These are phyloP conservation scores for Populus hybrid DNA, from an alignment of 441 rosid species.

Conservation along the genomic window DNA sequence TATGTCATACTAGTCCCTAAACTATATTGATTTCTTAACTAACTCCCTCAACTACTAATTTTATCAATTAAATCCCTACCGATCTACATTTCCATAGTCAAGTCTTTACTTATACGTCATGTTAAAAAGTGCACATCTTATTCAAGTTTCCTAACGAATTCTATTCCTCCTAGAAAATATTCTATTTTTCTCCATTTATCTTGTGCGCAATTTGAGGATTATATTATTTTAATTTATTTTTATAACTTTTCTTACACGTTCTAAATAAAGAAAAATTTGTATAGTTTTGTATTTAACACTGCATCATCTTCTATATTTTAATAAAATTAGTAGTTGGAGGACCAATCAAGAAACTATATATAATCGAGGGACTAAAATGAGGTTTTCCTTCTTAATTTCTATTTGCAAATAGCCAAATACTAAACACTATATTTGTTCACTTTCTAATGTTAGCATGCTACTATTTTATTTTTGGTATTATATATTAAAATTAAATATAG, in stretches of 20 bases:
- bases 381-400: background rate
- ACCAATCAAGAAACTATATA: too few species aligned
- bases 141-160: background rate
- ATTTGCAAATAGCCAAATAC: background rate
- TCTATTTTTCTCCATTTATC: background rate
- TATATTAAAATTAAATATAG: too few species aligned
- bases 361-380: background rate
- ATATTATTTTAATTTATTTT: too few species aligned
- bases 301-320: too few species aligned
- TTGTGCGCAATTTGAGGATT: background rate
- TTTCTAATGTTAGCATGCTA: background rate
- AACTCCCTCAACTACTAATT: background rate
- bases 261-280: too few species aligned
- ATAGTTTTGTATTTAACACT: too few species aligned
- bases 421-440: background rate
- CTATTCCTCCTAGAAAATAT: too few species aligned
- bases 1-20: background rate
- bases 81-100: background rate
- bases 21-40: background rate
- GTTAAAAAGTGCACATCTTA: background rate
- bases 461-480: background rate
- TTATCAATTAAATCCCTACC: background rate
- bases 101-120: background rate
- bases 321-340: too few species aligned
- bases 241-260: too few species aligned